Conservation (phyloP, 2,329 filamentous ascomycete species). For the Helotiales sp. region DNA sequence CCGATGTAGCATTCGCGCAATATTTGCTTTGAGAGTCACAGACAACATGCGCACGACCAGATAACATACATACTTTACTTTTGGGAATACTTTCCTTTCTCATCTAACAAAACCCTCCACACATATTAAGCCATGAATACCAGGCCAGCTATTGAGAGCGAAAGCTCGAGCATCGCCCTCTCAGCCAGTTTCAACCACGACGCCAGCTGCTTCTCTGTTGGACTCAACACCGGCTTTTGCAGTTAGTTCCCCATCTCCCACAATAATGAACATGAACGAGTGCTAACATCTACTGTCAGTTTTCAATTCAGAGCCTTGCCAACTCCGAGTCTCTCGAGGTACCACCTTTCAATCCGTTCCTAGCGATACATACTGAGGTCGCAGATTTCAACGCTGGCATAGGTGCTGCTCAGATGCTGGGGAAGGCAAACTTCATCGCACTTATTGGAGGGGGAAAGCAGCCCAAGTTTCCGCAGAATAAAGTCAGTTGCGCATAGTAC, state of each 20-base stretch:
- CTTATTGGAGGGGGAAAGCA: conserved; percentile 86
- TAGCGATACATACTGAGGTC: conserved; percentile 24
- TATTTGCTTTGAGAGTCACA: background rate
- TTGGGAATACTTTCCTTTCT: background rate
- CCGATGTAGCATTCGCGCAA: background rate
- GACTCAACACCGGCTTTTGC: conserved; percentile 83
- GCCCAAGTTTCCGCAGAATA: conserved; percentile 86
- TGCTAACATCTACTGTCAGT: conserved; percentile 53
- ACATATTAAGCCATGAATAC: conserved; percentile 73
- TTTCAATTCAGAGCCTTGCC: conserved; percentile 73
- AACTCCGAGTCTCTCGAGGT: conserved; percentile 69
- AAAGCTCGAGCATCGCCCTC: conserved; percentile 76
- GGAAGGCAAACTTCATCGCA: conserved; percentile 83
- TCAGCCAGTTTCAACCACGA: conserved; percentile 87
- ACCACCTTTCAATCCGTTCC: conserved; percentile 18
- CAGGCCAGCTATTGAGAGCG: conserved; percentile 74
- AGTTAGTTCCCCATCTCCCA: conserved; percentile 56
- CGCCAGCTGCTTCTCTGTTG: conserved; percentile 83
- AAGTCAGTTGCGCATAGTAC: conserved; percentile 53
- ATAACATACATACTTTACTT: background rate
- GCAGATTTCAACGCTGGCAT: conserved; percentile 81
- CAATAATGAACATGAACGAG: background rate
- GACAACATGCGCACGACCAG: background rate
- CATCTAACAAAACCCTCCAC: background rate
- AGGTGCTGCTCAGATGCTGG: conserved; percentile 84